Base-by-base conservation (phyloP, 108 stramenopile species). In the Fistulifera solaris region DNA sequence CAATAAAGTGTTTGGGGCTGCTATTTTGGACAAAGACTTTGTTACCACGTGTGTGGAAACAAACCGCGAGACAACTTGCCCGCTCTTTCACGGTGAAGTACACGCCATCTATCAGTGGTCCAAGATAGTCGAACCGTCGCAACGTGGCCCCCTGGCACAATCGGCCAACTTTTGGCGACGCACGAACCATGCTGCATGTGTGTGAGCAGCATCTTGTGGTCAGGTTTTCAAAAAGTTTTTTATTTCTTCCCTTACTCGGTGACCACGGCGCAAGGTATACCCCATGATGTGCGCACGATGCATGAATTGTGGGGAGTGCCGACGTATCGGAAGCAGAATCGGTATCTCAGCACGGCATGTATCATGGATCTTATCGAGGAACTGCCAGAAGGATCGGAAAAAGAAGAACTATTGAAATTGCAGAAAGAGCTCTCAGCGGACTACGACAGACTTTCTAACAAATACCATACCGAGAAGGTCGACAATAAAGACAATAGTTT, bases 141-240 rank as follows among this genome's bases (percentile, higher is more conserved):
- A 72, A 40, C 50, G 72, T 12, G 71, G 74, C 14, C 68, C 74
- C 15, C 48, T 40, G 42, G 72, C 78, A 12, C 60, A 75, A 22
- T 52, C 55, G 17, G 49, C 51, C 17, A 46, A 72, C 18, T 80
- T 75, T 40, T 80, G 2, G 38, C 68, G 38, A 80, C 78, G 13
- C 78, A 80, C 45, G 78, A 80, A 55, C 78, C 78, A 2, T 80
- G 78, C 64, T 73, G 71, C 48, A 73, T 80, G 73, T 80, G 78
- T 57, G 64, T 80, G 39, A 58, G 55, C 25, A 65, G 66, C 28
- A 80, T 80, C 27, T 25, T 80, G 18, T 80, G 78, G 78, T 48
- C 59, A 13, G 78, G 78, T 1, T 80, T 72, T 28, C 21, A 65
- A 21, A 68, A 42, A 1, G 31, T 65, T 16, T 75, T 59, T 28